Percentiles rank a stretch among this genome's conserved stretches.
Conservation (phyloP, 805 yeast genomes). For the Wickerhamomyces bovis region DNA sequence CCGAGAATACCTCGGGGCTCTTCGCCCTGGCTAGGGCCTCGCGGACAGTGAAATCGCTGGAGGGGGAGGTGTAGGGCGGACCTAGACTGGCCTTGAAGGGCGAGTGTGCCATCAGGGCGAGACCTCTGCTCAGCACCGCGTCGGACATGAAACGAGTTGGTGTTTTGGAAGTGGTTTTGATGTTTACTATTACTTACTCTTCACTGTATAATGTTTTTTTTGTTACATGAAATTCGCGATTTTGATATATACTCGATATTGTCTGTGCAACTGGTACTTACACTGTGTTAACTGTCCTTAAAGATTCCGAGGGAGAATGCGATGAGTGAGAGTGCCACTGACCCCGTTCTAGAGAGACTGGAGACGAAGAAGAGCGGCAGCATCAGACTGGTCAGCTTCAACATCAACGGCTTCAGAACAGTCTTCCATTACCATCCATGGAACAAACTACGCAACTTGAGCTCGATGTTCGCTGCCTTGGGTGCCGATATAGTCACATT, state of each 20-base stretch:
- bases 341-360: background rate
- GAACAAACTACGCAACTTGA: constrained; percentile 39
- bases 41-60: background rate
- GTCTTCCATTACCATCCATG: constrained; percentile 82
- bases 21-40: constrained; percentile 6
- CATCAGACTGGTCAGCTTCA: constrained; percentile 49
- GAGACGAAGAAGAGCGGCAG: background rate
- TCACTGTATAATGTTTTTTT: background rate
- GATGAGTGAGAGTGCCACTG: background rate
- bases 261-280: too few relatives aligned
- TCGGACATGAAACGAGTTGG: background rate
- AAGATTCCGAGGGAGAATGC: background rate
- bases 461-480: constrained; percentile 43
- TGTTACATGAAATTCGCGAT: background rate
- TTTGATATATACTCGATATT: too few relatives aligned
- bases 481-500: constrained; percentile 75
- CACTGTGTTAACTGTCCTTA: background rate
- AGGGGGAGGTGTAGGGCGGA: background rate
- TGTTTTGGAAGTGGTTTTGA: background rate
- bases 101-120: background rate
- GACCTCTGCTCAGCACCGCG: background rate
- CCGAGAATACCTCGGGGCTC: constrained; percentile 7
- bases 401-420: constrained; percentile 80
- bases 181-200: too few relatives aligned
- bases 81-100: background rate